Evolutionary conservation across 805 yeast species (phyloP), one percentile per base, ranked within the genome.

Genomic region (Barnettozyma siamensis): DNA sequence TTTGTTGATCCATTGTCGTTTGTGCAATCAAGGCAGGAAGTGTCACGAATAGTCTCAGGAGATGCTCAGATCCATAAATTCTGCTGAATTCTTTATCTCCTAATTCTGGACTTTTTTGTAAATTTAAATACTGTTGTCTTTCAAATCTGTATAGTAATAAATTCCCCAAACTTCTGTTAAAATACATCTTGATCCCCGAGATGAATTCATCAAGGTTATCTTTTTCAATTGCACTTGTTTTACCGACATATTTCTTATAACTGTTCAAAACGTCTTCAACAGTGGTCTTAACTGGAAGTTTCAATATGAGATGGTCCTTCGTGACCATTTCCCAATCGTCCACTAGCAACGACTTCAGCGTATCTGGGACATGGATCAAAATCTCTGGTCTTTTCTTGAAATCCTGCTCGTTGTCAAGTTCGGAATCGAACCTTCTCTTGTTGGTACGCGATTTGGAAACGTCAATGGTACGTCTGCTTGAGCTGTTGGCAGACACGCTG

Each of bases 261-360:
- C 71, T 70, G 10, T 60, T 51, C 8, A 91, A 58, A 2, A 88
- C 73, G 2, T 63, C 66, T 1, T 68, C 64, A 1, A 84, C 83
- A 0, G 76, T 72, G 3, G 69, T 68, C 28, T 60, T 62, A 13
- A 76, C 67, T 1, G 96, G 96, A 32, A 89, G 59, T 20, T 72
- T 63, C 3, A 86, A 75, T 33, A 88, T 60, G 58, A 80, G 78
- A 38, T 82, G 81, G 50, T 88, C 85, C 51, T 84, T 85, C 1
- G 98, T 88, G 27, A 91, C 73, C 50, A 69, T 70, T 60, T 91
- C 96, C 99, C 98, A 91, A 65, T 91, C 98, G 59, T 87, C 88
- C 1, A 89, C 95, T 30, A 91, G 65, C 3, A 80, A 53, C 6
- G 82, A 66, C 59, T 88, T 89, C 43, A 91, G 66, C 24, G 70